These are phyloP conservation scores for Cystobasidium onofrii DNA, from an alignment of 768 basidiomycete species.

Conservation along the genomic window DNA sequence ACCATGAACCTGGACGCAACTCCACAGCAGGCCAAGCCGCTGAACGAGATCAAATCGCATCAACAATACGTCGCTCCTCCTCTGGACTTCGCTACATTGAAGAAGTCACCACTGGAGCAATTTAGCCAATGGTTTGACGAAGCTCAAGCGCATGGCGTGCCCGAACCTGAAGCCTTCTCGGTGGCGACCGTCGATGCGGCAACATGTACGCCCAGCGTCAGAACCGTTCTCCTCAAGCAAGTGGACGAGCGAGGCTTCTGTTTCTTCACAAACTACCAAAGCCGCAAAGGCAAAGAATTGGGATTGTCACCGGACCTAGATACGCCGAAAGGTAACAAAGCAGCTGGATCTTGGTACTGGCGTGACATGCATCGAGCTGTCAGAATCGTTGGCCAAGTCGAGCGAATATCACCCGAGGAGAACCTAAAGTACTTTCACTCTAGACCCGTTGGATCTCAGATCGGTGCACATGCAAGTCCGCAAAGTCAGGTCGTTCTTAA, in stretches of 20 bases:
- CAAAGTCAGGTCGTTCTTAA: conserved; percentile 66
- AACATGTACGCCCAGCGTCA: conserved; percentile 60
- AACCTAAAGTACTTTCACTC: conserved; percentile 72
- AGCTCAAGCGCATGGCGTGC: conserved; percentile 28
- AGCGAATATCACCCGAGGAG: conserved; percentile 64
- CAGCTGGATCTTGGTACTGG: conserved; percentile 86
- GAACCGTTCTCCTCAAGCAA: conserved; percentile 85
- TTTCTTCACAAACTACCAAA: conserved; percentile 94
- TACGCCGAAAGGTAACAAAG: conserved; percentile 59
- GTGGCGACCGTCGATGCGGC: conserved; percentile 32
- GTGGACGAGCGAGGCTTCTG: conserved; percentile 76
- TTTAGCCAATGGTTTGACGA: conserved; percentile 26
- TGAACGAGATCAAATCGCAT: conserved; percentile 12
- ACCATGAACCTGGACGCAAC: neutral
- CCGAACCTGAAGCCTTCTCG: conserved; percentile 33
- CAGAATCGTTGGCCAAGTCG: conserved; percentile 73
- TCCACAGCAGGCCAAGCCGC: neutral
- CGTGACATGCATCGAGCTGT: conserved; percentile 69
- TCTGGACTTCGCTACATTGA: conserved; percentile 8
- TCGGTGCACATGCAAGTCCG: conserved; percentile 89
- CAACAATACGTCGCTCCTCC: conserved; percentile 23
- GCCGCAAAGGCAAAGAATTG: conserved; percentile 73
- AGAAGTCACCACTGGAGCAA: conserved; percentile 23
- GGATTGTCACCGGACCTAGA: neutral
- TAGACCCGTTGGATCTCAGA: conserved; percentile 69